Evolutionary conservation across 176 grass and related monocot genomes (phyloP).

Genomic region (Calamus simplicifolius): DNA sequence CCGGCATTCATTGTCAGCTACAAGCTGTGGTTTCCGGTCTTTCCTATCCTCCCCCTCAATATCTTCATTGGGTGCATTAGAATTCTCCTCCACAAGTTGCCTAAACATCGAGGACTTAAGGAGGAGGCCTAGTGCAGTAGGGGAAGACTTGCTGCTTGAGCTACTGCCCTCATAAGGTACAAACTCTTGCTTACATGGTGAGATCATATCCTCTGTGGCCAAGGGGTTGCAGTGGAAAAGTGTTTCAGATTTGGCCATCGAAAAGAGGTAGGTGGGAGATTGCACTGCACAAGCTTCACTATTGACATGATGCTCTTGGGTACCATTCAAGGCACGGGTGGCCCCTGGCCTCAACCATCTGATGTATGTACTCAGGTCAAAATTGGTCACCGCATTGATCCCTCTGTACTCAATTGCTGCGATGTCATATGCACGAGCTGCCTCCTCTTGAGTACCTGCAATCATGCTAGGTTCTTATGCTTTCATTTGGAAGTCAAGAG

Average conservation of each 20-base stretch:
- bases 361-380: constrained; percentile 72
- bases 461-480: not conserved
- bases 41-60: not conserved
- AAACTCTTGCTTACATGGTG: constrained; percentile 12
- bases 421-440: constrained; percentile 53
- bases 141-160: constrained; percentile 20
- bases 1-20: not conserved
- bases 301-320: not conserved
- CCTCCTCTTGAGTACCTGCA: constrained; percentile 51
- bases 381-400: constrained; percentile 49
- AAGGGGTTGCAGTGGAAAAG: constrained; percentile 22
- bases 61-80: too few relatives aligned
- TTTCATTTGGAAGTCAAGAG: not conserved
- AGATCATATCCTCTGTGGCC: constrained; percentile 9
- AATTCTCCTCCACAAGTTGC: constrained; percentile 42
- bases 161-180: not conserved
- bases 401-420: constrained; percentile 50
- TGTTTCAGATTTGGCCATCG: not conserved
- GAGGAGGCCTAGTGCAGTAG: constrained; percentile 54
- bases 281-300: constrained; percentile 16
- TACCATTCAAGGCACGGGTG: not conserved
- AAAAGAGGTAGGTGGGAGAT: constrained; percentile 1
- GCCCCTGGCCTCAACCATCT: constrained; percentile 43
- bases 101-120: constrained; percentile 63
- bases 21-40: not conserved